These are phyloP conservation scores for Aegilops umbellulata DNA, from an alignment of 176 grass and related monocot species.

Conservation along the genomic window DNA sequence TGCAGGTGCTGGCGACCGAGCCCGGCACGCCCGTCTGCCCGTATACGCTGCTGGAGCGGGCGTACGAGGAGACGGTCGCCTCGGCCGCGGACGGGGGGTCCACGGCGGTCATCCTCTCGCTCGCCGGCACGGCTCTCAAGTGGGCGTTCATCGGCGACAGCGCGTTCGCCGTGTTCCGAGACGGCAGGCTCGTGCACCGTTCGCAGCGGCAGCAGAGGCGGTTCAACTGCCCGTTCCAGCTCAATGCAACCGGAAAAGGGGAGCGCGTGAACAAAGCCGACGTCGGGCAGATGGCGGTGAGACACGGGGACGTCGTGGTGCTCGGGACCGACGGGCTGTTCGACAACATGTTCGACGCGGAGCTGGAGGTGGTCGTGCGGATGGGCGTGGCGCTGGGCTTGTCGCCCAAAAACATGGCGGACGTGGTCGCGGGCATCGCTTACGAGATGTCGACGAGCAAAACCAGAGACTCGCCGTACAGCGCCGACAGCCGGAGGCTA, in stretches of 20 bases:
- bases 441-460: background rate
- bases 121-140: background rate
- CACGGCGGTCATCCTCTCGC: constrained; percentile 19
- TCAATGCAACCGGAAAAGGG: background rate
- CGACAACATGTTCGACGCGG: constrained; percentile 32
- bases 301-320: constrained; percentile 28
- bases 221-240: constrained; percentile 30
- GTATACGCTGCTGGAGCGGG: constrained; percentile 3
- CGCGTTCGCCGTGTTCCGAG: constrained; percentile 11
- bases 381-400: background rate
- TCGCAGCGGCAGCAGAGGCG: background rate
- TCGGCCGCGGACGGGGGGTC: background rate
- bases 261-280: background rate
- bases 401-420: constrained; percentile 14
- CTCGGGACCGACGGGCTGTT: constrained; percentile 32
- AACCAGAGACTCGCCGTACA: background rate
- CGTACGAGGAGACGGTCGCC: background rate
- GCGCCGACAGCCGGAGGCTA: background rate
- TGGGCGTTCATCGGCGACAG: constrained; percentile 34
- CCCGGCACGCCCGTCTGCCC: constrained; percentile 17
- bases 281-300: background rate
- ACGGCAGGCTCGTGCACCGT: background rate
- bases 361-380: background rate
- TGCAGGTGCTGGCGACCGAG: background rate
- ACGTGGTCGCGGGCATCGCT: background rate